These are phyloP conservation scores for Backusella sp. DNA, from an alignment of 192 early-diverging fungal genomes.

Conservation along the genomic window DNA sequence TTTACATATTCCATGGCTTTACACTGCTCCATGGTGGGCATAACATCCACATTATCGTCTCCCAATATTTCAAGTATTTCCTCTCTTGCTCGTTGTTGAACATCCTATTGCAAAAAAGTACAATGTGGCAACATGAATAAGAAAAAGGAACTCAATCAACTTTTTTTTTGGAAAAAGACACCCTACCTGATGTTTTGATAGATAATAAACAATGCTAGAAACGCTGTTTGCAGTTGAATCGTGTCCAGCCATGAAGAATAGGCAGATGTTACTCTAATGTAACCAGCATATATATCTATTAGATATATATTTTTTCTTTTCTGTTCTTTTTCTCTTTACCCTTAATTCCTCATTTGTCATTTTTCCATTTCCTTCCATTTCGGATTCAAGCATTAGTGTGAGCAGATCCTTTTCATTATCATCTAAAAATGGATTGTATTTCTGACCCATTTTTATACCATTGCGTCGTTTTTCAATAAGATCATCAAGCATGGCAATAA, in stretches of 20 bases:
- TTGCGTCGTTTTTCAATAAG: not conserved
- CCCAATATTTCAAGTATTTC: constrained; percentile 54
- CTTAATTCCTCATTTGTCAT: not conserved
- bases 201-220: constrained; percentile 42
- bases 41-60: constrained; percentile 44
- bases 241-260: constrained; percentile 60
- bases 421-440: not conserved
- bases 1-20: constrained; percentile 52
- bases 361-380: not conserved
- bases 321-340: not conserved
- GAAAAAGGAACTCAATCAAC: not conserved
- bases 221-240: constrained; percentile 60
- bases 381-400: constrained; percentile 32
- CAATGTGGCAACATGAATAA: not conserved
- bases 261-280: constrained; percentile 18
- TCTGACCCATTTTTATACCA: not conserved
- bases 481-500: not conserved
- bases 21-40: constrained; percentile 49
- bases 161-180: not conserved
- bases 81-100: constrained; percentile 54
- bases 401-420: constrained; percentile 32
- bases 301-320: not conserved
- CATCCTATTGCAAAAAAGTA: constrained; percentile 12
- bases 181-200: constrained; percentile 35
- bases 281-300: not conserved